Percentiles rank a stretch among this genome's conserved stretches.
These are phyloP conservation scores for Lenwebbia sp. DNA, from an alignment of 345 rosid genomes.

Conservation along the genomic window DNA sequence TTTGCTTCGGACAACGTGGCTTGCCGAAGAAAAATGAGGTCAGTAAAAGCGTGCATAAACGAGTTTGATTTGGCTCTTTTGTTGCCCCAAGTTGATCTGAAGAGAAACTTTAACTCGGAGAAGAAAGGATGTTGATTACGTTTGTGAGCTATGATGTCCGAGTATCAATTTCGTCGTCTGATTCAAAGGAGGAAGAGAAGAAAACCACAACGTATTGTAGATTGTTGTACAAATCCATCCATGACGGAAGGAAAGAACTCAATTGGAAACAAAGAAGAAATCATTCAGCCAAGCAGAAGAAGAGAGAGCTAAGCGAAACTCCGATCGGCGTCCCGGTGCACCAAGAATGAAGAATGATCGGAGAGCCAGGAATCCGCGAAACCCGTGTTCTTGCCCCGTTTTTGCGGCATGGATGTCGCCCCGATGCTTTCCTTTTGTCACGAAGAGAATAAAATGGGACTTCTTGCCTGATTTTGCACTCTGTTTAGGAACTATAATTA, in stretches of 20 bases:
- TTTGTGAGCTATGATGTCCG: background rate
- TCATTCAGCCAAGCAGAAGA: background rate
- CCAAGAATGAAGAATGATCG: background rate
- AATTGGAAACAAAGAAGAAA: background rate
- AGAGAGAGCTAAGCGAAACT: background rate
- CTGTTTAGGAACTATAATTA: constrained; percentile 62
- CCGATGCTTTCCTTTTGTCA: background rate
- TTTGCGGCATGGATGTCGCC: background rate
- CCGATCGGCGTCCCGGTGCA: background rate
- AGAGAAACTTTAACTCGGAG: background rate
- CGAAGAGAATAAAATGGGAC: background rate
- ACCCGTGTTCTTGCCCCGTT: background rate
- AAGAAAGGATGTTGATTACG: background rate
- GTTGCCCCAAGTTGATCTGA: background rate
- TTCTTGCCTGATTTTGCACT: background rate
- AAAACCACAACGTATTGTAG: background rate
- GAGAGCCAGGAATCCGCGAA: background rate
- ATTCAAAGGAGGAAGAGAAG: background rate
- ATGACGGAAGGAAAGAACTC: background rate
- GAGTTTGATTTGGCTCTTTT: background rate
- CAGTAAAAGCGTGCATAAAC: background rate
- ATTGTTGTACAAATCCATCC: background rate
- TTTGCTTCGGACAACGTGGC: background rate
- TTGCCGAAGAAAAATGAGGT: background rate
- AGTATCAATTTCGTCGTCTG: background rate